Evolutionary conservation across 164 flowering plant species (phyloP).

Genomic region (Nymphaea colorata): DNA sequence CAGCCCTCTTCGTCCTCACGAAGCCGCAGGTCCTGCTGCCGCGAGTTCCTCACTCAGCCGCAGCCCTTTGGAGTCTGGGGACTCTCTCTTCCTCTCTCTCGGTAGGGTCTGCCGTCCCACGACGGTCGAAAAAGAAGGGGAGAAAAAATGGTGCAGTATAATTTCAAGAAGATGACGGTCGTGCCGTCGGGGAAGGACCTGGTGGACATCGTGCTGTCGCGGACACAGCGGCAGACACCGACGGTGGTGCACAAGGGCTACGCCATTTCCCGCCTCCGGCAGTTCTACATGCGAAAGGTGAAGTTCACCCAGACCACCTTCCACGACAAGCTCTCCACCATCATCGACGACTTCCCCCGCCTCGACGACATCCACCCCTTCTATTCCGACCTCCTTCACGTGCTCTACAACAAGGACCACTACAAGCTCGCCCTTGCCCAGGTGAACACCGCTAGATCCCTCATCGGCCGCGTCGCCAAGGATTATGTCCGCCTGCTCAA

Average conservation of each 20-base stretch:
- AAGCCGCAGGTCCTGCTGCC: too few relatives aligned
- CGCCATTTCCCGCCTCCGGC: slow-evolving; percentile 64
- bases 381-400: slow-evolving; percentile 79
- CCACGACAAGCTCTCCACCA: slow-evolving; percentile 78
- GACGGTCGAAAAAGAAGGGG: neutral
- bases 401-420: slow-evolving; percentile 86
- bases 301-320: slow-evolving; percentile 74
- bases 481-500: slow-evolving; percentile 77
- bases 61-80: too few relatives aligned
- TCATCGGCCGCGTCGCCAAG: slow-evolving; percentile 57
- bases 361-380: slow-evolving; percentile 83
- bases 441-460: slow-evolving; percentile 71
- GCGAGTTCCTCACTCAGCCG: too few relatives aligned
- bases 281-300: slow-evolving; percentile 86
- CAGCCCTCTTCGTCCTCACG: too few relatives aligned
- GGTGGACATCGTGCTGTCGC: slow-evolving; percentile 70
- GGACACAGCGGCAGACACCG: slow-evolving; percentile 81
- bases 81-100: too few relatives aligned
- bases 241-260: slow-evolving; percentile 90
- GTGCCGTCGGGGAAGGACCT: slow-evolving; percentile 78
- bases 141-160: slow-evolving; percentile 56
- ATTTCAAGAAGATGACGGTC: slow-evolving; percentile 80
- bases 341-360: slow-evolving; percentile 80
- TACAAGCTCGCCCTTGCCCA: slow-evolving; percentile 92
- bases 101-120: neutral